Percentiles rank a stretch among this genome's conserved stretches.
Conservation (phyloP, 495 filamentous ascomycete genomes). For the Clohesyomyces aquaticus region DNA sequence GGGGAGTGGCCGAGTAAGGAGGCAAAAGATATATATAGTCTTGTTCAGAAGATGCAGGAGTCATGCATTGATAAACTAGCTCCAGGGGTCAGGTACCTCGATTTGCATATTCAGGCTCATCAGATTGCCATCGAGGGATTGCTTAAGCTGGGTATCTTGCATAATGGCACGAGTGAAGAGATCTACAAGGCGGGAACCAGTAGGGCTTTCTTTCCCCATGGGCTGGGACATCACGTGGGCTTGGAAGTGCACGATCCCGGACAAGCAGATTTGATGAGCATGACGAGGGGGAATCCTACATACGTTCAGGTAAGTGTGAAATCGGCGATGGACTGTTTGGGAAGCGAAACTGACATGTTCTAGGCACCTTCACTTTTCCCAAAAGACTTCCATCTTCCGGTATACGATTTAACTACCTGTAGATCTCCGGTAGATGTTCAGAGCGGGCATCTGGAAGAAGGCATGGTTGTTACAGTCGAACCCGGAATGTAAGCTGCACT, state of each 20-base stretch:
- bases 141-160: constrained; percentile 67
- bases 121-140: constrained; percentile 72
- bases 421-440: constrained; percentile 27
- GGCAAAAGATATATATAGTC: constrained; percentile 67
- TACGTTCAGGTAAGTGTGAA: constrained; percentile 22
- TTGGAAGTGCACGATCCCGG: constrained; percentile 82
- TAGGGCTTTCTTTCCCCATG: constrained; percentile 87
- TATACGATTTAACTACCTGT: constrained; percentile 32
- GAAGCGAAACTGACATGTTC: background rate
- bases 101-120: constrained; percentile 72
- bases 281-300: constrained; percentile 39
- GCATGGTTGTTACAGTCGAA: constrained; percentile 85
- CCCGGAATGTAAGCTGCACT: constrained; percentile 67
- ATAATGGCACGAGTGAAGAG: constrained; percentile 62
- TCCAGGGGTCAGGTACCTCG: constrained; percentile 67
- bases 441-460: constrained; percentile 56
- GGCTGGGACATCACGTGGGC: constrained; percentile 84
- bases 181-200: constrained; percentile 70
- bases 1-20: constrained; percentile 65
- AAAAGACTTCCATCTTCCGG: constrained; percentile 33
- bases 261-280: constrained; percentile 49
- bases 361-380: constrained; percentile 33
- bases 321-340: background rate
- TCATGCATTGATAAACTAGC: constrained; percentile 70
- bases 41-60: constrained; percentile 83